Evolutionary conservation across 345 rosid species (phyloP).

Genomic region (Populus nigra): DNA sequence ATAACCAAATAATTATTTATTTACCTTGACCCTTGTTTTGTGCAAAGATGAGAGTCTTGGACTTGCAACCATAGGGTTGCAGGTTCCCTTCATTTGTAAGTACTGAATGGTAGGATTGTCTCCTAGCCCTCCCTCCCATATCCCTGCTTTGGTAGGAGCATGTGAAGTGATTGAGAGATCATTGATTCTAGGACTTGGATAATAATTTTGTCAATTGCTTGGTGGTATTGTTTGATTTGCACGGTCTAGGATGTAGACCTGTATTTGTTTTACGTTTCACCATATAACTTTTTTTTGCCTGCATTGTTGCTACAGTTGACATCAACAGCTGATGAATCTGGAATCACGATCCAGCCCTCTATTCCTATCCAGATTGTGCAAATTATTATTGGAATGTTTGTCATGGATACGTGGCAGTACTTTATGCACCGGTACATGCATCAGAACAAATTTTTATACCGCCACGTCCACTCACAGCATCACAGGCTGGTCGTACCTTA

Average conservation of each 20-base stretch:
- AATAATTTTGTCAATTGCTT: not conserved
- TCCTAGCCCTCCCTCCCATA: not conserved
- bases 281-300: not conserved
- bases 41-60: not conserved
- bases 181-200: not conserved
- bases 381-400: constrained; percentile 53
- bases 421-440: constrained; percentile 72
- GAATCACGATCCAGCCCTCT: constrained; percentile 46
- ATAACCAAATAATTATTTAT: not conserved
- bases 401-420: constrained; percentile 73
- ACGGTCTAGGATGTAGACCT: not conserved
- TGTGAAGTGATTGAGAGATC: constrained; percentile 1
- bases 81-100: not conserved
- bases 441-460: constrained; percentile 66
- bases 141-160: not conserved
- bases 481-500: constrained; percentile 66
- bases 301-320: constrained; percentile 44
- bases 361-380: constrained; percentile 46
- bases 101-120: not conserved
- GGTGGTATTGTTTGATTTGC: not conserved
- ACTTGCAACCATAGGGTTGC: not conserved
- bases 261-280: not conserved
- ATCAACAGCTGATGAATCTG: constrained; percentile 41
- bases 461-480: constrained; percentile 67
- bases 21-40: not conserved